Percentiles rank a stretch among this genome's conserved stretches.
Conservation (phyloP, 768 basidiomycete species). For the Auricularia heimuer region DNA sequence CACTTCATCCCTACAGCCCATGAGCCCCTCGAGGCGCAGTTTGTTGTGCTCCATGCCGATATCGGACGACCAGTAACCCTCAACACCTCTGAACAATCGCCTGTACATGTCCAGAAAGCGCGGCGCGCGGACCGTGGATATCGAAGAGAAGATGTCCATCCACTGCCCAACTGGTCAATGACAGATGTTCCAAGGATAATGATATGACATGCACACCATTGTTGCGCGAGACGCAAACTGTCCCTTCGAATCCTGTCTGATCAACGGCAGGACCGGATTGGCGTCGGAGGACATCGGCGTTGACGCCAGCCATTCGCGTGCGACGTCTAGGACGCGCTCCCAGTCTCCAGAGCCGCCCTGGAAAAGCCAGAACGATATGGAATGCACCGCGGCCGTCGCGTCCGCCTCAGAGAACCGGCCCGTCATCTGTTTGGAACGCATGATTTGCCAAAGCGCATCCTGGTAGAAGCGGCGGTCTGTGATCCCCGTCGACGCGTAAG, state of each 20-base stretch:
- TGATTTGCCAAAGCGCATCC: constrained; percentile 55
- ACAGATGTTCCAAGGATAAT: background rate
- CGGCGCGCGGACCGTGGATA: constrained; percentile 51
- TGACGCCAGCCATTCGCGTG: constrained; percentile 67
- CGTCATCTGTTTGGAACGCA: constrained; percentile 41
- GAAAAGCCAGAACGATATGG: constrained; percentile 63
- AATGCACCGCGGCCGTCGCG: constrained; percentile 69
- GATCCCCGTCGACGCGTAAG: constrained; percentile 41
- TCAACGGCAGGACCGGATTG: constrained; percentile 50
- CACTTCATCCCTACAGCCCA: constrained; percentile 65
- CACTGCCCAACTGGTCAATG: constrained; percentile 38
- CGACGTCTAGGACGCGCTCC: constrained; percentile 57
- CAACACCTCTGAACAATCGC: constrained; percentile 46
- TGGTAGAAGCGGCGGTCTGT: constrained; percentile 57
- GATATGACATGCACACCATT: constrained; percentile 44
- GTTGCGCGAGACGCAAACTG: constrained; percentile 60
- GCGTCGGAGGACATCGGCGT: constrained; percentile 54
- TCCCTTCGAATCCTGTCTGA: constrained; percentile 41
- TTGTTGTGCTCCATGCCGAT: constrained; percentile 24
- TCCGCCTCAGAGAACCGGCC: constrained; percentile 54
- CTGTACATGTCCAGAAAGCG: constrained; percentile 59
- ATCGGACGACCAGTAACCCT: constrained; percentile 33
- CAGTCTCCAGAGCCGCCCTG: constrained; percentile 61
- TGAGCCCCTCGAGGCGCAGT: constrained; percentile 55
- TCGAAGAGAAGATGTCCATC: constrained; percentile 65